Percentiles rank a stretch among this genome's conserved stretches.
phyloP scores from a whole-genome alignment of 2,329 filamentous ascomycete species.

The Penicillium olsonii region DNA sequence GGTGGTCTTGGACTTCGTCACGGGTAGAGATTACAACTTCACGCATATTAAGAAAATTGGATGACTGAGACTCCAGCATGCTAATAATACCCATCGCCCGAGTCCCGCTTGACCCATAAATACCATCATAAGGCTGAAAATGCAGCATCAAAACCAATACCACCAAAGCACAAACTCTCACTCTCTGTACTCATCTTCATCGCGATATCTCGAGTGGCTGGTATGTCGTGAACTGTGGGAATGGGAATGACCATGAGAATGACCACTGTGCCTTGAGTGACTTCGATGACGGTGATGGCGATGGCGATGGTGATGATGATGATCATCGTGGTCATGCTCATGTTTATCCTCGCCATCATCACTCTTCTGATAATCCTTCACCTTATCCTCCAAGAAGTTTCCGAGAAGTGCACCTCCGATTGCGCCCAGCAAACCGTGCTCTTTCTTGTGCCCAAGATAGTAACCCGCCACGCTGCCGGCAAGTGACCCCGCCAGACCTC shows the following conservation, averaged over 20 bases:
- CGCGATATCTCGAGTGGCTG: conserved; percentile 17
- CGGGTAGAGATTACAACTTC: no score
- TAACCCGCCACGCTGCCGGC: conserved; percentile 60
- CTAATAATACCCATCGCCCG: no score
- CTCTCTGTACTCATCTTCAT: conserved; percentile 11
- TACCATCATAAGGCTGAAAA: not conserved
- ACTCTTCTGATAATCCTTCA: conserved; percentile 47
- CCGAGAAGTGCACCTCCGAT: conserved; percentile 60
- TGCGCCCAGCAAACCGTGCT: conserved; percentile 60
- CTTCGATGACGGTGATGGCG: conserved; percentile 25
- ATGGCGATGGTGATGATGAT: conserved; percentile 15
- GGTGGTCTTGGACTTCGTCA: no score
- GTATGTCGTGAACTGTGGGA: conserved; percentile 10
- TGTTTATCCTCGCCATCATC: conserved; percentile 22
- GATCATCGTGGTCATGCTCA: conserved; percentile 6
- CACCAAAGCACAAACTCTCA: not conserved
- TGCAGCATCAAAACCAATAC: not conserved
- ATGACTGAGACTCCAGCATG: no score
- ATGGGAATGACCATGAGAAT: not conserved
- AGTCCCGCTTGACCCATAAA: no score
- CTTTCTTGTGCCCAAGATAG: conserved; percentile 57
- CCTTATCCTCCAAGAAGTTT: conserved; percentile 56
- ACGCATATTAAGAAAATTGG: no score
- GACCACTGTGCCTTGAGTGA: conserved; percentile 23
- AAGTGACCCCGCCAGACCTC: conserved; percentile 55